Evolutionary conservation across 1,284 basidiomycete genomes (phyloP), one percentile per base, ranked within the genome.

Genomic region (Boletus coffeatus): DNA sequence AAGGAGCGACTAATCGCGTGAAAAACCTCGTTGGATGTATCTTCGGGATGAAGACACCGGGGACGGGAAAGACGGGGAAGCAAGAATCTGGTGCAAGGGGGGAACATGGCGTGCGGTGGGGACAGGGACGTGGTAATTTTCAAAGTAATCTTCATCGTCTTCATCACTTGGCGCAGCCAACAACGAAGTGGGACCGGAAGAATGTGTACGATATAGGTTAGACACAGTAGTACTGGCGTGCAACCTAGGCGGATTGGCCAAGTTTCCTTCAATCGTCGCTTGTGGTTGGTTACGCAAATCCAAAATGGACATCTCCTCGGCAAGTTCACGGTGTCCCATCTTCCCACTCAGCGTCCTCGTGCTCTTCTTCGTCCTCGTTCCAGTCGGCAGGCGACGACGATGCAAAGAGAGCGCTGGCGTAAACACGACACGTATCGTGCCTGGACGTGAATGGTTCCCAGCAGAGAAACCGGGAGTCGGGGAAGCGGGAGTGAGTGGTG

Each of bases 261-360:
- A 77, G 70, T 92, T 92, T 53, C 88, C 88, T 39, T 90, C 89
- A 70, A 96, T 93, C 43, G 90, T 92, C 46, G 90, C 89, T 75
- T 94, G 93, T 53, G 91, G 90, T 74, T 94, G 93, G 67, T 84
- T 91, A 67, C 90, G 87, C 64, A 94, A 80, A 76, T 94, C 93
- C 14, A 90, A 86, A 52, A 70, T 66, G 10, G 71, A 70, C 65
- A 68, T 60, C 57, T 88, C 88, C 60, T 83, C 82, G 1, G 81
- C 85, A 41, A 89, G 76, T 13, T 81, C 82, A 1, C 79, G 74
- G 62, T 90, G 80, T 82, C n/a, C 85, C 29, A 32, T 32, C 29
- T 53, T 90, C 87, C 83, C 87, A 92, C 62, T 91, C 88, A 0
- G 80, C 74, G 36, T 90, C 88, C 32, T 87, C 86, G 1, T 88